These are phyloP conservation scores for Colletotrichum horii DNA, from an alignment of 2,329 filamentous ascomycete species.

Conservation along the genomic window DNA sequence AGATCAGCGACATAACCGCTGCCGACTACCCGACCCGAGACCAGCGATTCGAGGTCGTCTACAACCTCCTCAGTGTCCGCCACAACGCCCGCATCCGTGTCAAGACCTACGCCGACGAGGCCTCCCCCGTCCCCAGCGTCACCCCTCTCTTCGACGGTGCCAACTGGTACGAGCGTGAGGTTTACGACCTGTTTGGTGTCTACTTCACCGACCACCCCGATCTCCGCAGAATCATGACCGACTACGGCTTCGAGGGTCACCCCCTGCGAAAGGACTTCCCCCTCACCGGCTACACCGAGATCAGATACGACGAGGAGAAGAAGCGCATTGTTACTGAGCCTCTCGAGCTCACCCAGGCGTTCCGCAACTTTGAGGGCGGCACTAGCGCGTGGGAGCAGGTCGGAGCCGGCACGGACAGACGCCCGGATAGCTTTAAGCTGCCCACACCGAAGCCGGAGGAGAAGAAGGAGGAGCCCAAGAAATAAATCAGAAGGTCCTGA, in stretches of 20 bases:
- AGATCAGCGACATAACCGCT: constrained; percentile 89
- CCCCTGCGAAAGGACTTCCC: constrained; percentile 98
- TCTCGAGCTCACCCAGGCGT: constrained; percentile 95
- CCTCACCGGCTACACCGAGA: constrained; percentile 96
- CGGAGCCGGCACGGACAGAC: constrained; percentile 74
- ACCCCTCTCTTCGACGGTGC: constrained; percentile 89
- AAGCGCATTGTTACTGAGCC: constrained; percentile 99
- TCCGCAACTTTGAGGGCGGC: constrained; percentile 96
- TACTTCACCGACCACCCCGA: constrained; percentile 97
- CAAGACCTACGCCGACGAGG: constrained; percentile 98
- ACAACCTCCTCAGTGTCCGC: constrained; percentile 93
- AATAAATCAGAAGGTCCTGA: constrained; percentile 58
- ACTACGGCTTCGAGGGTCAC: constrained; percentile 98
- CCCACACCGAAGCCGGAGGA: constrained; percentile 95
- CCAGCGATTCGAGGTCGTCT: constrained; percentile 96
- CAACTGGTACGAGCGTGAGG: constrained; percentile 98
- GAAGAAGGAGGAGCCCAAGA: constrained; percentile 90
- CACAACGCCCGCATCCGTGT: constrained; percentile 97
- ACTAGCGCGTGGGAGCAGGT: constrained; percentile 73
- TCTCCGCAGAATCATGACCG: constrained; percentile 96
- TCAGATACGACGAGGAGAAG: constrained; percentile 99
- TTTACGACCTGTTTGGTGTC: constrained; percentile 96
- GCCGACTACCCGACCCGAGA: constrained; percentile 96
- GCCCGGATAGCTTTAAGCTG: constrained; percentile 88
- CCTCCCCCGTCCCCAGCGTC: constrained; percentile 88